These are phyloP conservation scores for Solanum virginianum DNA, from an alignment of 257 asterid species.

Conservation along the genomic window DNA sequence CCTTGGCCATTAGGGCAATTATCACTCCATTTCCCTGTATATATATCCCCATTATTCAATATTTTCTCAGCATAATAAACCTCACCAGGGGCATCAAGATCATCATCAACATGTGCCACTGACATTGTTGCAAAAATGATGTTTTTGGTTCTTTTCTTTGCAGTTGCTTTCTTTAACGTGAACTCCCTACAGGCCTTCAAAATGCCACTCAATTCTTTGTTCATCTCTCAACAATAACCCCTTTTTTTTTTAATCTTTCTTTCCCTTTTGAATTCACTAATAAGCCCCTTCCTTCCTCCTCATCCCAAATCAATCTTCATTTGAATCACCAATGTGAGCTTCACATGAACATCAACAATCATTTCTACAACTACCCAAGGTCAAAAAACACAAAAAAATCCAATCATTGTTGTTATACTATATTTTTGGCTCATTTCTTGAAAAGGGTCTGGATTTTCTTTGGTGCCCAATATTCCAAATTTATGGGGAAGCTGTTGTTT, in stretches of 20 bases:
- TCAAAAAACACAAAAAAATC: background rate
- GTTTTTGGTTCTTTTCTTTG: constrained; percentile 31
- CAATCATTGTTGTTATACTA: background rate
- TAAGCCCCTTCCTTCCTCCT: background rate
- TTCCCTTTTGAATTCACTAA: background rate
- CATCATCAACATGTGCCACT: constrained; percentile 89
- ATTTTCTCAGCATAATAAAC: constrained; percentile 42
- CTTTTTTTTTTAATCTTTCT: background rate
- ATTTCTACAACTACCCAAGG: background rate
- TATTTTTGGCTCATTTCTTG: background rate
- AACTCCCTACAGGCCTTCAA: constrained; percentile 63
- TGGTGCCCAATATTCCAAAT: background rate
- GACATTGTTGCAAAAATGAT: constrained; percentile 59
- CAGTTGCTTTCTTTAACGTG: constrained; percentile 43
- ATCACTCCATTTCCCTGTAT: constrained; percentile 69
- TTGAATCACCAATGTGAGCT: constrained; percentile 11
- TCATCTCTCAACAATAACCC: constrained; percentile 37
- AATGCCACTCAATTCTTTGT: constrained; percentile 67
- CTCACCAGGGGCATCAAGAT: constrained; percentile 23
- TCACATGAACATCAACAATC: constrained; percentile 7
- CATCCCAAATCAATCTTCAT: constrained; percentile 35
- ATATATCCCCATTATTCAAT: constrained; percentile 56
- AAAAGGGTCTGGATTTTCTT: background rate
- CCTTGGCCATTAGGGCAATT: constrained; percentile 62
- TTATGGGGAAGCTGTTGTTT: background rate